Evolutionary conservation across 2,329 filamentous ascomycete species (phyloP).

Genomic region (Tolypocladium sp.): DNA sequence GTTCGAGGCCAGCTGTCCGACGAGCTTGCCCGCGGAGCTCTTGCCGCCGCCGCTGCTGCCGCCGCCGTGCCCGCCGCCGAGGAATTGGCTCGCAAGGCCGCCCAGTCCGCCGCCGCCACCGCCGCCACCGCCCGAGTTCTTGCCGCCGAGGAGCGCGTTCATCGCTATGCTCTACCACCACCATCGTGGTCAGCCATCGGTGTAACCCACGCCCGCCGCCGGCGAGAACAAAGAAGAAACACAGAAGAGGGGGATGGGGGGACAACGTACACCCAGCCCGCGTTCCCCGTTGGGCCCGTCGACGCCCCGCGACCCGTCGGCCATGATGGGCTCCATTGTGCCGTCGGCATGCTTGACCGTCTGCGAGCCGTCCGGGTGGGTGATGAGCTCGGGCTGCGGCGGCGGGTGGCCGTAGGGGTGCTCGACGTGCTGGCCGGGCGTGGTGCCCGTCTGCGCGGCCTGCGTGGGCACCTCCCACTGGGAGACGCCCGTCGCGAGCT

Average conservation of each 20-base stretch:
- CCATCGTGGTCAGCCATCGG: constrained; percentile 3
- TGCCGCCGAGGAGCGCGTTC: constrained; percentile 47
- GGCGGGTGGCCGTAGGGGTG: constrained; percentile 53
- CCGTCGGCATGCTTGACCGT: constrained; percentile 53
- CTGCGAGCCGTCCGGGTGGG: constrained; percentile 53
- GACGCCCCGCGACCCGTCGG: constrained; percentile 38
- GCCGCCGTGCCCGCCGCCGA: constrained; percentile 25
- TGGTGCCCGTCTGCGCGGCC: constrained; percentile 52
- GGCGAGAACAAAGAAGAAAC: background rate
- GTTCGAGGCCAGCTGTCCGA: constrained; percentile 47
- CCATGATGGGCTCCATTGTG: constrained; percentile 49
- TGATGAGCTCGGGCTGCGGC: constrained; percentile 45
- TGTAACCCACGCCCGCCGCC: background rate
- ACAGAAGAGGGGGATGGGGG: background rate
- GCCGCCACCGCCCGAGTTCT: constrained; percentile 18
- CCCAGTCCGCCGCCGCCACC: constrained; percentile 18
- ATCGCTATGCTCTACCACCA: constrained; percentile 45
- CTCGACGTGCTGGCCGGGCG: constrained; percentile 43
- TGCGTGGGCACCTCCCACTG: constrained; percentile 67
- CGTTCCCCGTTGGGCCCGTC: constrained; percentile 49
- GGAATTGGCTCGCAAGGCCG: constrained; percentile 27
- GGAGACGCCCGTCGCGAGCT: constrained; percentile 61
- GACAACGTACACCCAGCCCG: constrained; percentile 52
- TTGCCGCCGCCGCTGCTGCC: constrained; percentile 23
- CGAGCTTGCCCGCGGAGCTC: constrained; percentile 41